These are phyloP conservation scores for Cinnamomum micranthum DNA, from an alignment of 164 flowering plant species.

Conservation along the genomic window DNA sequence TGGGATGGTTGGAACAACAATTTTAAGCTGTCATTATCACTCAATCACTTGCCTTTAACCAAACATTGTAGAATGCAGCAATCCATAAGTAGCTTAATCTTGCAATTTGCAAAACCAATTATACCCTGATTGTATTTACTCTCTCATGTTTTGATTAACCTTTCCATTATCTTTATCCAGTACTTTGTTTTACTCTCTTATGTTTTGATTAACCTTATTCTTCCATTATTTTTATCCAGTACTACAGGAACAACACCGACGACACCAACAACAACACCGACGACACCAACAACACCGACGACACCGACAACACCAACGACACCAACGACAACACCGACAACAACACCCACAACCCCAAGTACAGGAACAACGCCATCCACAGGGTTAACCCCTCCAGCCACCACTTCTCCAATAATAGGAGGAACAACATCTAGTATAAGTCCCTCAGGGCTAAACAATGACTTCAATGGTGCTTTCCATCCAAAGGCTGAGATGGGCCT, in stretches of 20 bases:
- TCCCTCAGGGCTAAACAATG: background rate
- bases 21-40: too few species aligned
- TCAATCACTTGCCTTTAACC: too few species aligned
- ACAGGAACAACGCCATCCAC: constrained; percentile 9
- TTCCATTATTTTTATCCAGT: constrained; percentile 17
- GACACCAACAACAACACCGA: constrained; percentile 12
- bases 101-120: background rate
- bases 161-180: constrained; percentile 17
- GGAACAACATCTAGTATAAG: constrained; percentile 26
- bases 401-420: constrained; percentile 17
- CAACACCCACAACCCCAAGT: constrained; percentile 13
- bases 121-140: background rate
- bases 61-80: too few species aligned
- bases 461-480: constrained; percentile 11
- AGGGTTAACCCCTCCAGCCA: constrained; percentile 1
- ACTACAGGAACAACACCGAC: constrained; percentile 21
- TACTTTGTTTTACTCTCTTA: background rate
- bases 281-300: constrained; percentile 13
- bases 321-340: constrained; percentile 6
- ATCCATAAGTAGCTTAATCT: too few species aligned
- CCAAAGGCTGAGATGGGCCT: constrained; percentile 8
- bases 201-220: background rate
- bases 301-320: background rate
- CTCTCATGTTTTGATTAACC: background rate
- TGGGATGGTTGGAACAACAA: too few species aligned